Percentiles rank a stretch among this genome's conserved stretches.
Conservation (phyloP, 2,329 filamentous ascomycete species). For the Xylaria sp. region DNA sequence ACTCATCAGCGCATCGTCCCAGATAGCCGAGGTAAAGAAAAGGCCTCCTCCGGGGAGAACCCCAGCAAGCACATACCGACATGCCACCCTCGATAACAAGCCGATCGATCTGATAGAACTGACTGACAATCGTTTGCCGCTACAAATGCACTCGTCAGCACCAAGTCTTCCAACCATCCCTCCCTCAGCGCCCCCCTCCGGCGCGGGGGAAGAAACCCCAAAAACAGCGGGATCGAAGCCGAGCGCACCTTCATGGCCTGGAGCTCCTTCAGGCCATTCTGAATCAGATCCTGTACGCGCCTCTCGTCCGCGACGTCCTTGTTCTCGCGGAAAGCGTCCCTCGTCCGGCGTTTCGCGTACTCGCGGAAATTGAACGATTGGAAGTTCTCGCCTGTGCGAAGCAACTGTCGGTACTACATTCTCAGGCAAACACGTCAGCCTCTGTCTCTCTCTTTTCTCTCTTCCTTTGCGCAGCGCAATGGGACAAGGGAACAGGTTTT, state of each 20-base stretch:
- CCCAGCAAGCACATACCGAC: slow-evolving; percentile 50
- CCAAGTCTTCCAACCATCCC: not conserved
- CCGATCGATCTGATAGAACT: slow-evolving; percentile 88
- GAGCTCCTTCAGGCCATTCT: slow-evolving; percentile 80
- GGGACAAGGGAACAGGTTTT: not conserved
- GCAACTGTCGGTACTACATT: slow-evolving; percentile 78
- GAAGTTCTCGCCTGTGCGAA: slow-evolving; percentile 83
- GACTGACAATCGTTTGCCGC: slow-evolving; percentile 92
- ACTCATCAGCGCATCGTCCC: slow-evolving; percentile 4
- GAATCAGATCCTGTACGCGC: slow-evolving; percentile 79
- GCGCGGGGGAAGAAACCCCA: not conserved
- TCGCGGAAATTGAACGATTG: slow-evolving; percentile 96
- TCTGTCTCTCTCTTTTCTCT: no score
- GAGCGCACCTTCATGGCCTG: slow-evolving; percentile 76
- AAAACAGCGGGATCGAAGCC: slow-evolving; percentile 11
- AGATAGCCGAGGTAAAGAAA: not conserved
- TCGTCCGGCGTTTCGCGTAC: slow-evolving; percentile 86
- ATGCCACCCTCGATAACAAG: slow-evolving; percentile 88
- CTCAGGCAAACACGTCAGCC: not conserved
- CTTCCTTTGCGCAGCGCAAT: slow-evolving; percentile 1
- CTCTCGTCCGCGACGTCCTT: slow-evolving; percentile 66
- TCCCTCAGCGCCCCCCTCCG: not conserved
- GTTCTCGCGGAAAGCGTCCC: slow-evolving; percentile 84
- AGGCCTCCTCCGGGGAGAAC: not conserved
- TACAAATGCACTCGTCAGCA: slow-evolving; percentile 36